These are phyloP conservation scores for Borealophlyctis nickersoniae DNA, from an alignment of 192 early-diverging fungal genomes.

Conservation along the genomic window DNA sequence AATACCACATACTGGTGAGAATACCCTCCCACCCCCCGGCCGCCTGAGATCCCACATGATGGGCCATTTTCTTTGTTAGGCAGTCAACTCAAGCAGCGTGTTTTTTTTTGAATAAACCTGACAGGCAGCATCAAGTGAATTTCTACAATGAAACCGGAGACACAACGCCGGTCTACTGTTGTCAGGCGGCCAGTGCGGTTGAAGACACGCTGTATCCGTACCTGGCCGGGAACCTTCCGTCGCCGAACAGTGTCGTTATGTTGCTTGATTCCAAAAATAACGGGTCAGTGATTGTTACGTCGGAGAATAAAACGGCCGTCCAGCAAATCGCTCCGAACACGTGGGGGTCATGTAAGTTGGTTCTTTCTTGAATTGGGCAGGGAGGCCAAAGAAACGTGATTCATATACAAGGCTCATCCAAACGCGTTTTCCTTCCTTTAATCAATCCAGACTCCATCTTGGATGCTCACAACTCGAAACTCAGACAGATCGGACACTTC, in stretches of 20 bases:
- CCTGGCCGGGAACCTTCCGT: neutral
- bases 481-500: too few species aligned
- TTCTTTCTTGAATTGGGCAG: neutral
- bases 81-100: too few species aligned
- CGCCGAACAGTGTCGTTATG: neutral
- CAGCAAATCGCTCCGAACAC: neutral
- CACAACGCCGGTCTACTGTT: neutral
- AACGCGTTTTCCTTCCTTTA: too few species aligned
- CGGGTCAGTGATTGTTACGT: neutral
- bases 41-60: too few species aligned
- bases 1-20: too few species aligned
- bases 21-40: too few species aligned
- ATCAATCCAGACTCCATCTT: too few species aligned
- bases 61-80: too few species aligned
- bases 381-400: neutral
- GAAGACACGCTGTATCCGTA: neutral
- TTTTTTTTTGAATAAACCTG: too few species aligned
- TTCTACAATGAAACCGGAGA: neutral
- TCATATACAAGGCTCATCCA: neutral
- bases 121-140: too few species aligned
- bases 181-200: constrained; percentile 1
- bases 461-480: too few species aligned
- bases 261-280: neutral
- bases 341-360: neutral
- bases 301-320: neutral